Conservation (phyloP, 2,329 filamentous ascomycete genomes). For the Neonectria hederae region DNA sequence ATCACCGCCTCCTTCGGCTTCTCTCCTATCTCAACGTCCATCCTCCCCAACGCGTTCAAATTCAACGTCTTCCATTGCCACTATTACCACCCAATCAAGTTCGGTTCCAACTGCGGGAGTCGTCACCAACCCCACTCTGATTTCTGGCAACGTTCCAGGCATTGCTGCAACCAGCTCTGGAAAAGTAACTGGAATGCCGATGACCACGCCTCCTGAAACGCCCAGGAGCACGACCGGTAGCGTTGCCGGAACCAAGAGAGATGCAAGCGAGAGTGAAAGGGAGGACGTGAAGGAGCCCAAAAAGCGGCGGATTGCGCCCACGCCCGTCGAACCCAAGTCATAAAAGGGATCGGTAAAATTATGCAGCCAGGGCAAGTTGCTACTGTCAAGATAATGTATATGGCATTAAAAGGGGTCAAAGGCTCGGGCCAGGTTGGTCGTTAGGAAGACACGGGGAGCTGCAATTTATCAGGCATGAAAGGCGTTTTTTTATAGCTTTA, state of each 20-base stretch:
- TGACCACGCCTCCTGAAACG: conserved; percentile 92
- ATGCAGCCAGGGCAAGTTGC: neutral
- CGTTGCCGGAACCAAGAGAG: conserved; percentile 62
- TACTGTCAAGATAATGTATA: conserved; percentile 21
- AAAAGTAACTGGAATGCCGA: conserved; percentile 71
- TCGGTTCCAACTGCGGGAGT: conserved; percentile 57
- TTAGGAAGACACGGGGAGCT: conserved; percentile 25
- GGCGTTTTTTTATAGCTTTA: conserved; percentile 41
- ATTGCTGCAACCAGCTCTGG: conserved; percentile 78
- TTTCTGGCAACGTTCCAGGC: conserved; percentile 78
- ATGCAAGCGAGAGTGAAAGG: conserved; percentile 64
- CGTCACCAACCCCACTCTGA: conserved; percentile 81
- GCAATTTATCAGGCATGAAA: conserved; percentile 42
- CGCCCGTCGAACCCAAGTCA: conserved; percentile 57
- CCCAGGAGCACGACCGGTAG: conserved; percentile 60
- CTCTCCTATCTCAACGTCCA: conserved; percentile 71
- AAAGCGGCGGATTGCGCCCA: conserved; percentile 76
- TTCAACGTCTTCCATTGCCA: conserved; percentile 82
- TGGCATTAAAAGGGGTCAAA: conserved; percentile 22
- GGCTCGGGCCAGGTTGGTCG: conserved; percentile 18
- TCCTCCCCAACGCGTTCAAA: conserved; percentile 86
- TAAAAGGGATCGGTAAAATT: neutral
- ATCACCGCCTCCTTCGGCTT: conserved; percentile 64
- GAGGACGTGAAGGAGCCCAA: conserved; percentile 67
- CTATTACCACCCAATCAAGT: conserved; percentile 73